phyloP scores from a whole-genome alignment of 768 basidiomycete genomes.

The Antrodiella citrinella region DNA sequence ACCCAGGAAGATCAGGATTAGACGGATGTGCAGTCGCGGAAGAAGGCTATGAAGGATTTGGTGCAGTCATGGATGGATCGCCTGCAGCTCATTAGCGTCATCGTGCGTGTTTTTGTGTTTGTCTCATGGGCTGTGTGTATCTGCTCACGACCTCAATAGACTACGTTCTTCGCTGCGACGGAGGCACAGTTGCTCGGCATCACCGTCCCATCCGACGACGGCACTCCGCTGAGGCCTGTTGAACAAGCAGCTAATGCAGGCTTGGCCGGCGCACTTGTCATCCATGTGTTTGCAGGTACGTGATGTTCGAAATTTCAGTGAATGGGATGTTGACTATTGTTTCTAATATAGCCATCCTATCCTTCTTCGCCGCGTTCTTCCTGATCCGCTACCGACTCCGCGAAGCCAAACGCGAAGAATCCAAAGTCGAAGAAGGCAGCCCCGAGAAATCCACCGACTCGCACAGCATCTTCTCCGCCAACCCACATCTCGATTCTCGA shows the following conservation, averaged over 20 bases:
- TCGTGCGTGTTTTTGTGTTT: slow-evolving; percentile 34
- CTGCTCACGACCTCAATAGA: slow-evolving; percentile 24
- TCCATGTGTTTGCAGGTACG: slow-evolving; percentile 44
- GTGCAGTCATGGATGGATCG: slow-evolving; percentile 58
- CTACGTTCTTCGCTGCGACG: slow-evolving; percentile 52
- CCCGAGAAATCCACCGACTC: background rate
- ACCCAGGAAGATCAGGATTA: slow-evolving; percentile 44
- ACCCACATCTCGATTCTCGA: slow-evolving; percentile 48
- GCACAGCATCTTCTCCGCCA: slow-evolving; percentile 29
- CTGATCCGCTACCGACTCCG: slow-evolving; percentile 46
- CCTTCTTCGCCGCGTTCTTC: slow-evolving; percentile 51
- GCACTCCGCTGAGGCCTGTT: background rate
- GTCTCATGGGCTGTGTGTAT: background rate
- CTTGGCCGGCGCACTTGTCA: slow-evolving; percentile 39
- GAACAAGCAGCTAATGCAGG: slow-evolving; percentile 29
- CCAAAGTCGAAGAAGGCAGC: slow-evolving; percentile 26
- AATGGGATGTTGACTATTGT: background rate
- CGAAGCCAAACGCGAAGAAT: slow-evolving; percentile 42
- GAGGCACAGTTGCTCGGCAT: slow-evolving; percentile 43
- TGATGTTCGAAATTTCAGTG: too few relatives aligned
- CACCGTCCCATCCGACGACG: slow-evolving; percentile 25
- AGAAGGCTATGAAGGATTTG: slow-evolving; percentile 40
- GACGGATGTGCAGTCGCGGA: slow-evolving; percentile 36
- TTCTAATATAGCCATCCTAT: slow-evolving; percentile 29
- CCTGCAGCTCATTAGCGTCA: slow-evolving; percentile 51